Percentiles rank a stretch among this genome's conserved stretches.
These are phyloP conservation scores for Neonectria ditissima DNA, from an alignment of 2,329 filamentous ascomycete species.

Conservation along the genomic window DNA sequence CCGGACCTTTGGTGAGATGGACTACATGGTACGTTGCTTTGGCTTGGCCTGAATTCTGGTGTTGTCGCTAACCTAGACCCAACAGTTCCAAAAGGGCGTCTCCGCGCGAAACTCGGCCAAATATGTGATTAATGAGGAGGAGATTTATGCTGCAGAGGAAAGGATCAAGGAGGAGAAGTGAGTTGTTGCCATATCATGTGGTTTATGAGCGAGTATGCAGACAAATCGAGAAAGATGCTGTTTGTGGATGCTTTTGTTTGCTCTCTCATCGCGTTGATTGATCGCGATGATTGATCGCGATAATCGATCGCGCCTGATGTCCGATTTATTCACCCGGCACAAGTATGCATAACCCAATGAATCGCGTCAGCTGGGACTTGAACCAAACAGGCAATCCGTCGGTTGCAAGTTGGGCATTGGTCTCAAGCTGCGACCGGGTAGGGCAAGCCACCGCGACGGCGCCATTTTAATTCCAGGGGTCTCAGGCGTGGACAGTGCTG, in stretches of 20 bases:
- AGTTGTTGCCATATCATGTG: background rate
- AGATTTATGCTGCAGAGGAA: slow-evolving; percentile 44
- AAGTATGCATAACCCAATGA: background rate
- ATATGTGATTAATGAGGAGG: slow-evolving; percentile 52
- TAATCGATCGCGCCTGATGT: background rate
- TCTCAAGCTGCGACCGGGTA: background rate
- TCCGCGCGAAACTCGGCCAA: slow-evolving; percentile 54
- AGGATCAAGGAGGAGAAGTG: slow-evolving; percentile 32
- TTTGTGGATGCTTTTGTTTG: background rate
- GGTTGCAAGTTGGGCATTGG: background rate
- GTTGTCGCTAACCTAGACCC: slow-evolving; percentile 25
- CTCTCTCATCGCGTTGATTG: too few relatives aligned
- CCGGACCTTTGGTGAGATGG: slow-evolving; percentile 59
- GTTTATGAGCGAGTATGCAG: background rate
- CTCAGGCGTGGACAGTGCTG: background rate
- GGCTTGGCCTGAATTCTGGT: background rate
- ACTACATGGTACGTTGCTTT: slow-evolving; percentile 51
- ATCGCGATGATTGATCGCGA: too few relatives aligned
- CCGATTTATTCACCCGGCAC: background rate
- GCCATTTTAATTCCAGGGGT: slow-evolving; percentile 9
- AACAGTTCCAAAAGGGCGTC: slow-evolving; percentile 51
- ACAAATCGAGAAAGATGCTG: background rate
- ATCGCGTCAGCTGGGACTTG: slow-evolving; percentile 1
- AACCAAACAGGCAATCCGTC: background rate
- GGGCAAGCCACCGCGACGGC: slow-evolving; percentile 11